These are phyloP conservation scores for Fusarium metavorans DNA, from an alignment of 2,329 filamentous ascomycete species.

Conservation along the genomic window DNA sequence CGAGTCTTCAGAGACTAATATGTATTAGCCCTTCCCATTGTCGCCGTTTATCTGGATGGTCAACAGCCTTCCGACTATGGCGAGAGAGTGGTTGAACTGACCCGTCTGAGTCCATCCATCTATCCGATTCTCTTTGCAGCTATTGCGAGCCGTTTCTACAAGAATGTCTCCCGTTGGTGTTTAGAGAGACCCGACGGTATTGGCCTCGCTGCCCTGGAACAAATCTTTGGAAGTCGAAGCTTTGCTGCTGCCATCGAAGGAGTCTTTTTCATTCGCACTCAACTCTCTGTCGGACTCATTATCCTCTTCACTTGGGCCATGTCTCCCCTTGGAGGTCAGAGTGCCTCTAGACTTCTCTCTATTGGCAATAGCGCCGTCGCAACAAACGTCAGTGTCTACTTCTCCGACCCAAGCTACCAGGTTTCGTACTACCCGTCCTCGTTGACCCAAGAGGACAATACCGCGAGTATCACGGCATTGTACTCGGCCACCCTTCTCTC, in stretches of 20 bases:
- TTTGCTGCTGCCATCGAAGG: constrained; percentile 14
- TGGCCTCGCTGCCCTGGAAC: constrained; percentile 11
- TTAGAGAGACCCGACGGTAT: constrained; percentile 12
- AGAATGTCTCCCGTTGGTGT: constrained; percentile 7
- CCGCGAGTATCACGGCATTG: not conserved
- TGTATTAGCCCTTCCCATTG: not conserved
- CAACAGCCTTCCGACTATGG: not conserved
- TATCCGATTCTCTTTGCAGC: constrained; percentile 18
- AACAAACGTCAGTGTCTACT: not conserved
- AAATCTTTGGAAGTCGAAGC: constrained; percentile 26
- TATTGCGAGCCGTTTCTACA: constrained; percentile 12
- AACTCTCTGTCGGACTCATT: not conserved
- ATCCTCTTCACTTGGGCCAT: constrained; percentile 13
- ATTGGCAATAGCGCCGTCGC: not conserved
- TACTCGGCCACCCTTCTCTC: constrained; percentile 5
- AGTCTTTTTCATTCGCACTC: constrained; percentile 9
- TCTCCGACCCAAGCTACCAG: constrained; percentile 1
- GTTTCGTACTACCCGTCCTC: not conserved
- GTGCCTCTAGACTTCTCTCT: not conserved
- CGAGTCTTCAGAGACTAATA: not conserved
- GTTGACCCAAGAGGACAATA: not conserved
- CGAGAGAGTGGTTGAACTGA: not conserved
- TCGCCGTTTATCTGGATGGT: not conserved
- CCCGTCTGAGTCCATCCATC: constrained; percentile 6
- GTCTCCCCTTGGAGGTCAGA: constrained; percentile 23